phyloP scores from a whole-genome alignment of 306 rosid species.

The Clitoria ternatea region DNA sequence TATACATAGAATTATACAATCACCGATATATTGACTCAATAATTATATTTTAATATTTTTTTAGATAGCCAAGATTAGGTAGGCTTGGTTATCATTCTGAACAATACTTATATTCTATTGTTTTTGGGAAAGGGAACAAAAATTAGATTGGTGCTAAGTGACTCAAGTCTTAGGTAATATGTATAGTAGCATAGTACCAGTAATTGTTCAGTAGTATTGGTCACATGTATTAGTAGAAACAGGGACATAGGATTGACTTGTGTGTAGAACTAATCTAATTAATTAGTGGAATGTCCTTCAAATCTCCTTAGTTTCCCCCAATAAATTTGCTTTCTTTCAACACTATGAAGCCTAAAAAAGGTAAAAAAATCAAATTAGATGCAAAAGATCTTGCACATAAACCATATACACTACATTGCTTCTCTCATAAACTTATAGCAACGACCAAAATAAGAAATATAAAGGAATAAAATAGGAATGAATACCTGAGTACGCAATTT shows the following conservation, averaged over 20 bases:
- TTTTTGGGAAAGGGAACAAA: neutral
- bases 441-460: neutral
- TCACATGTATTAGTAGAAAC: neutral
- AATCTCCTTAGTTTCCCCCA: neutral
- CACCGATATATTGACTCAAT: neutral
- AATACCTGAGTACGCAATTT: slow-evolving; percentile 89
- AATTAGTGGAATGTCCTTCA: neutral
- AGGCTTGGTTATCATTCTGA: neutral
- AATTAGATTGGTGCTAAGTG: neutral
- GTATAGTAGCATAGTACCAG: neutral
- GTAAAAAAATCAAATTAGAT: neutral
- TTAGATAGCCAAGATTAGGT: too few species aligned
- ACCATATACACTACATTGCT: neutral
- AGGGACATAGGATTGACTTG: neutral
- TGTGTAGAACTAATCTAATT: neutral
- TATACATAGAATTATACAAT: neutral
- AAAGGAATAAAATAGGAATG: neutral
- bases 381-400: neutral
- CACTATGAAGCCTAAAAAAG: neutral
- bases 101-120: neutral
- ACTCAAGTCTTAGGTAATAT: neutral
- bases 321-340: neutral
- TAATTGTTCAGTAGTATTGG: neutral
- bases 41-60: too few species aligned
- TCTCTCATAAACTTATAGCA: neutral